Evolutionary conservation across 768 basidiomycete genomes (phyloP).

Genomic region (Hericium erinaceus): DNA sequence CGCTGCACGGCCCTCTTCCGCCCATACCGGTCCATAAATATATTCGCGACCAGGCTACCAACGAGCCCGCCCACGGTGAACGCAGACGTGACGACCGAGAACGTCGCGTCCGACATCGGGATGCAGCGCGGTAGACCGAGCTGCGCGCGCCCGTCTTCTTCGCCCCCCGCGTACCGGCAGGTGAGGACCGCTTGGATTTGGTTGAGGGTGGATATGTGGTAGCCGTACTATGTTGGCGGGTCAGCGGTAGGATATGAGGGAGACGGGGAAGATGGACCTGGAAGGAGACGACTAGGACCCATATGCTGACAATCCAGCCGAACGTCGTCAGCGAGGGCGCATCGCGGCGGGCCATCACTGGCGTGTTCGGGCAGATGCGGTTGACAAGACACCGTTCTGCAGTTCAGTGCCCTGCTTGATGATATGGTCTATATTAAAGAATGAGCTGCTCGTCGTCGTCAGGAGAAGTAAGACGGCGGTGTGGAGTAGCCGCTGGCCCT

Average conservation of each 20-base stretch:
- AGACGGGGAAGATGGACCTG: constrained; percentile 24
- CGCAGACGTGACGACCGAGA: constrained; percentile 75
- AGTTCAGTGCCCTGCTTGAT: too few relatives aligned
- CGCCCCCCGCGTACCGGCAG: constrained; percentile 35
- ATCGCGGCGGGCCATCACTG: constrained; percentile 1
- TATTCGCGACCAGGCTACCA: constrained; percentile 62
- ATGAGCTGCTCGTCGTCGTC: too few relatives aligned
- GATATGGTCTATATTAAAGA: too few relatives aligned
- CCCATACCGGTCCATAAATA: constrained; percentile 62
- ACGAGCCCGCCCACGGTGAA: constrained; percentile 85
- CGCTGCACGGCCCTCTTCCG: constrained; percentile 56
- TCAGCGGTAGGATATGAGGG: neutral
- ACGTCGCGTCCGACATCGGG: constrained; percentile 64
- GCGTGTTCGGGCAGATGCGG: too few relatives aligned
- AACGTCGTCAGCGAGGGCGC: constrained; percentile 41
- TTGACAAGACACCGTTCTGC: too few relatives aligned
- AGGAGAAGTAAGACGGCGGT: too few relatives aligned
- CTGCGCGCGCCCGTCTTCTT: constrained; percentile 12
- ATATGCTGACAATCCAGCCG: constrained; percentile 58
- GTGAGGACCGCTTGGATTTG: constrained; percentile 76
- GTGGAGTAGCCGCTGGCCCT: too few relatives aligned
- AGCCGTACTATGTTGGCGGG: constrained; percentile 56
- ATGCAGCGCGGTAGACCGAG: constrained; percentile 64
- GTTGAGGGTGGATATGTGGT: constrained; percentile 86
- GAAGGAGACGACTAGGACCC: constrained; percentile 59